A percentile compares a stretch with the other conserved stretches of the same genome.
Evolutionary conservation across 1,139 yeast species (phyloP).

Genomic region (Diutina mesorugosa): DNA sequence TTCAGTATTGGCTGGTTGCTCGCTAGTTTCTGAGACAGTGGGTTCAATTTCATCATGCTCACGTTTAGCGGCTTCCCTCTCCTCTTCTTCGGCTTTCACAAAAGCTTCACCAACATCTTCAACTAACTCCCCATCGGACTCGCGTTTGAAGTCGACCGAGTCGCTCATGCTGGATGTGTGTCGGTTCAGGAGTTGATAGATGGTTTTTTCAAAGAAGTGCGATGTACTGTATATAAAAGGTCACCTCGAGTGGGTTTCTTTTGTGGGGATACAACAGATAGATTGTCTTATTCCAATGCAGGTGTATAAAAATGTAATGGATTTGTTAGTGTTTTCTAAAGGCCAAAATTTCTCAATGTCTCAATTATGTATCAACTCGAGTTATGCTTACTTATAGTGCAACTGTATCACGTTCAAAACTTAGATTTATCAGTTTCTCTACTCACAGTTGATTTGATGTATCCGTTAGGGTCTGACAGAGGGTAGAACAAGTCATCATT

Average conservation of each 20-base stretch:
- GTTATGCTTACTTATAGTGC: neutral
- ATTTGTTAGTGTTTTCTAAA: neutral
- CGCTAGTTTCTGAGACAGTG: conserved; percentile 5
- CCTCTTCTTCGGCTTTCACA: conserved; percentile 5
- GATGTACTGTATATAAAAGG: neutral
- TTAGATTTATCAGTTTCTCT: conserved; percentile 31
- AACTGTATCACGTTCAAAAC: conserved; percentile 15
- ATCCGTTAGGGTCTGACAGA: conserved; percentile 84
- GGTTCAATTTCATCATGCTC: conserved; percentile 4
- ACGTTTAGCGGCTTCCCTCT: conserved; percentile 6
- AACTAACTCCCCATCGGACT: neutral
- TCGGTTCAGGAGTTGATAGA: neutral
- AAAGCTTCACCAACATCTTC: conserved; percentile 2
- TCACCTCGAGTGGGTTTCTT: neutral
- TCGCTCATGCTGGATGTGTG: neutral
- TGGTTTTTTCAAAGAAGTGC: neutral
- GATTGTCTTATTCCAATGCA: no score
- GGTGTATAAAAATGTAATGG: neutral
- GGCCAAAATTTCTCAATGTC: neutral
- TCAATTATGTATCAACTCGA: neutral
- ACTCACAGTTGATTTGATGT: conserved; percentile 75
- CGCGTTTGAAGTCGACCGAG: neutral
- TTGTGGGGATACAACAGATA: neutral
- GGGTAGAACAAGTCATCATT: conserved; percentile 82
- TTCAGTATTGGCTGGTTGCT: conserved; percentile 5